A percentile compares a stretch with the other conserved stretches of the same genome.
Evolutionary conservation across 805 yeast genomes (phyloP).

Genomic region (Metschnikowia peoriensis): DNA sequence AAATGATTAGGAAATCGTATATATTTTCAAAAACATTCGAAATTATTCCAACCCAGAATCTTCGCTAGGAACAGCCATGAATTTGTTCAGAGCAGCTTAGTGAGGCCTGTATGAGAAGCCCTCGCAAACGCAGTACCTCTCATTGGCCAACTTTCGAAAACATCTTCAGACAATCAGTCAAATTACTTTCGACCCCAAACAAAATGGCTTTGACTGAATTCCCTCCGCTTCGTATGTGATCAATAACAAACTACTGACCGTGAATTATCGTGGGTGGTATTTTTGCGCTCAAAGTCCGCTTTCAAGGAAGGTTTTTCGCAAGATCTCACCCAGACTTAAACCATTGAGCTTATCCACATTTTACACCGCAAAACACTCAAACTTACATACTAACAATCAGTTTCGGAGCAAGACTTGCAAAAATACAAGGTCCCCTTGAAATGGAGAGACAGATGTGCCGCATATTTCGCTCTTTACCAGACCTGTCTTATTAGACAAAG

Average conservation of each 20-base stretch:
- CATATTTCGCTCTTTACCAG: slow-evolving; percentile 44
- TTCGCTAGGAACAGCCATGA: background rate
- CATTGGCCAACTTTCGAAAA: slow-evolving; percentile 18
- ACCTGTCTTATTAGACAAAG: slow-evolving; percentile 44
- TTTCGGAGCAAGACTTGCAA: slow-evolving; percentile 82
- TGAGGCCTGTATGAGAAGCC: slow-evolving; percentile 8
- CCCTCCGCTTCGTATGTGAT: slow-evolving; percentile 23
- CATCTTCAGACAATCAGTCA: background rate
- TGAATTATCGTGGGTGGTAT: background rate
- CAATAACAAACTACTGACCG: background rate
- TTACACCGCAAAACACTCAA: background rate
- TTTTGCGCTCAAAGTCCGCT: background rate
- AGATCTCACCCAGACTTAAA: background rate
- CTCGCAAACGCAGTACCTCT: slow-evolving; percentile 18
- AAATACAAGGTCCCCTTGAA: slow-evolving; percentile 71
- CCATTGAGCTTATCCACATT: background rate
- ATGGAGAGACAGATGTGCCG: slow-evolving; percentile 84
- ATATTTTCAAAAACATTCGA: background rate
- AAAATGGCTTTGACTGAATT: slow-evolving; percentile 21
- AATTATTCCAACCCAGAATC: background rate
- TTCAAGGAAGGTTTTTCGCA: background rate
- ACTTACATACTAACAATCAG: slow-evolving; percentile 36
- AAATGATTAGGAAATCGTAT: too few species aligned
- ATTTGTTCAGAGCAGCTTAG: background rate
- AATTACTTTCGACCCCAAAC: background rate